phyloP scores from a whole-genome alignment of 2,329 filamentous ascomycete species.

The Paracamarosporium sp. region DNA sequence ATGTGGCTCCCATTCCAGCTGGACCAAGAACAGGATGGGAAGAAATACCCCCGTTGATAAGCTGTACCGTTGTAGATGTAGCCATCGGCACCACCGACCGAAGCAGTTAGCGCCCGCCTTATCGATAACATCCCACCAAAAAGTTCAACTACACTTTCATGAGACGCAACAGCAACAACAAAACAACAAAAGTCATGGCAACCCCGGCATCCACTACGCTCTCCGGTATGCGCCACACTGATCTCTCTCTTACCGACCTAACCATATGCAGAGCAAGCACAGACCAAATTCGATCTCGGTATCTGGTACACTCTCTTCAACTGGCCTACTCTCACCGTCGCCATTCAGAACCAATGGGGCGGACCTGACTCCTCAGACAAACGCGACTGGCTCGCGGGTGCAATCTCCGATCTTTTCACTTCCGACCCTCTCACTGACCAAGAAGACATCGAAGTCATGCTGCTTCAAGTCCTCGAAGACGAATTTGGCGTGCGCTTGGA shows the following conservation, averaged over 20 bases:
- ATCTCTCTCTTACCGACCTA: constrained; percentile 1
- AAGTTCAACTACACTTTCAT: too few species aligned
- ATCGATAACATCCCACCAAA: constrained; percentile 9
- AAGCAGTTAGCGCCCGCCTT: neutral
- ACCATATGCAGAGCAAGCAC: constrained; percentile 28
- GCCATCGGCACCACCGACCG: neutral
- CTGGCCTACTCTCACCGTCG: constrained; percentile 87
- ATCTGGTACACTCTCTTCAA: constrained; percentile 84
- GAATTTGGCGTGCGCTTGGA: constrained; percentile 95
- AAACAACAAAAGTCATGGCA: constrained; percentile 12
- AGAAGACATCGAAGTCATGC: constrained; percentile 81
- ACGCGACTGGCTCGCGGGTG: constrained; percentile 94
- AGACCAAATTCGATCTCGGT: constrained; percentile 73
- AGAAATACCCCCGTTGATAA: neutral
- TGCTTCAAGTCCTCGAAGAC: constrained; percentile 91
- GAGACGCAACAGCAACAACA: neutral
- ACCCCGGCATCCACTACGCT: constrained; percentile 6
- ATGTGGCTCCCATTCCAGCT: neutral
- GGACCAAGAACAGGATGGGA: neutral
- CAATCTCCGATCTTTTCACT: constrained; percentile 79
- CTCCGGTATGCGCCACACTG: constrained; percentile 7
- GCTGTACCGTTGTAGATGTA: neutral
- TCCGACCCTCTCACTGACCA: constrained; percentile 68
- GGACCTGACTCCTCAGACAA: constrained; percentile 84
- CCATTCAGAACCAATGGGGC: constrained; percentile 87